Evolutionary conservation across 805 yeast genomes (phyloP), one percentile per base, ranked within the genome.

Genomic region (Brettanomyces sp.): DNA sequence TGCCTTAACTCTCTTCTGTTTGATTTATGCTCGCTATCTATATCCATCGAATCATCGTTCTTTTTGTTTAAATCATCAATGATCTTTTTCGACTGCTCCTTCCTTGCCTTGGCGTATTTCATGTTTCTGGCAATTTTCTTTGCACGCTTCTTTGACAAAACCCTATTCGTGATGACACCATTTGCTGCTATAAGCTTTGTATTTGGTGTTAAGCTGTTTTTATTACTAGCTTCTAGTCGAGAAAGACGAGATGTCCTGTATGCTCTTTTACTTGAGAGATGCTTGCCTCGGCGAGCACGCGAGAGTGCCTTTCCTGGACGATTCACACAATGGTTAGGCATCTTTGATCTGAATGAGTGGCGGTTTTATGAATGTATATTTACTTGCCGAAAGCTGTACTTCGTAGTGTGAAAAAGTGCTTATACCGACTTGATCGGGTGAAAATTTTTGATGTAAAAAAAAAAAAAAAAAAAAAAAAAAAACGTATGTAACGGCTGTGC

Each of bases 91-190:
- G 67, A 58, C 22, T 51, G 52, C 12, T 58, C 55, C 23, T 63
- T 63, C 69, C 89, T 77, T 51, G 76, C 75, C 48, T 73, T 79
- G 35, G 78, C 72, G 63, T 87, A 86, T 59, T 79, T 81, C 60
- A 77, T 72, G 60, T 88, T 88, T 73, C 96, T 77, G 58, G 79
- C 85, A 53, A 85, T 72, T 66, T 88, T 88, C 66, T 81, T 75
- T 39, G 84, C 77, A 65, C 85, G 79, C 68, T 88, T 88, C 56
- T 79, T 85, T 30, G 95, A 82, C 43, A 87, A 66, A 0, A 88
- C 76, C 43, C 67, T 71, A 42, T 79, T 82, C 33, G 85, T 81
- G 60, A 51, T 58, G 48, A 43, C 50, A 2, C 59, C 52, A 22
- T 45, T 44, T 21, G 45, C n/a, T 5, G 73, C 77, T 33, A 66